Evolutionary conservation across 1,284 basidiomycete genomes (phyloP).

Genomic region (Meira miltonrushii): DNA sequence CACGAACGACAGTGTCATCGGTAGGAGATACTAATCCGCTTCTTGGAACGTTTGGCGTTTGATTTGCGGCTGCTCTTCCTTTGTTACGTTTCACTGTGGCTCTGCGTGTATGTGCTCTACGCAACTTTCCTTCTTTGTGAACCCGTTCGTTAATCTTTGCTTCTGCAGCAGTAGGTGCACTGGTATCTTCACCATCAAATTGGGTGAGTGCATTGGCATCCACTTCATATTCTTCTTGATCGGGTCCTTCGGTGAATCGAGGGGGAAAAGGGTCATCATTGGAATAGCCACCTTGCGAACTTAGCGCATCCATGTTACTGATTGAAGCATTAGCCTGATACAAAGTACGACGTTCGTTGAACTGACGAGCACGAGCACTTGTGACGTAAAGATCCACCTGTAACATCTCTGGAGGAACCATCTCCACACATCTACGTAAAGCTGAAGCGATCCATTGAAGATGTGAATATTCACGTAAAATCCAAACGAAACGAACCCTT

Average conservation of each 20-base stretch:
- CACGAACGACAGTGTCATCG: too few relatives aligned
- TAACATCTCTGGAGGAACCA: slow-evolving; percentile 62
- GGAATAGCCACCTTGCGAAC: neutral
- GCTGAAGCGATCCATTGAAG: slow-evolving; percentile 73
- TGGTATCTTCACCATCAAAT: slow-evolving; percentile 71
- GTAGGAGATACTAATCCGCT: too few relatives aligned
- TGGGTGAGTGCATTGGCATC: slow-evolving; percentile 69
- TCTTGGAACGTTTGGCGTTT: too few relatives aligned
- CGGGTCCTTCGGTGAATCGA: slow-evolving; percentile 51
- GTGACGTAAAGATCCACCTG: slow-evolving; percentile 73
- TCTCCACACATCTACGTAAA: slow-evolving; percentile 64
- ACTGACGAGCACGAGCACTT: neutral
- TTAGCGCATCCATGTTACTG: neutral
- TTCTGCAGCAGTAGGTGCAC: slow-evolving; percentile 62
- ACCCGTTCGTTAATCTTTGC: slow-evolving; percentile 62
- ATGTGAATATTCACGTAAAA: slow-evolving; percentile 74
- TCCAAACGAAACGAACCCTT: slow-evolving; percentile 75
- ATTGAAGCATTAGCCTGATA: neutral
- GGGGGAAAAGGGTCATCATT: neutral
- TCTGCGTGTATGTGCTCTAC: slow-evolving; percentile 58
- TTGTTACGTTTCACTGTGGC: slow-evolving; percentile 20
- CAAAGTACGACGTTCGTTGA: neutral
- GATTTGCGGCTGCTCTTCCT: neutral
- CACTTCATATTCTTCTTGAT: slow-evolving; percentile 56
- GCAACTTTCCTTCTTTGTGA: slow-evolving; percentile 65